Conservation (phyloP, 352 stramenopile species). For the Pythium phragmiticola region DNA sequence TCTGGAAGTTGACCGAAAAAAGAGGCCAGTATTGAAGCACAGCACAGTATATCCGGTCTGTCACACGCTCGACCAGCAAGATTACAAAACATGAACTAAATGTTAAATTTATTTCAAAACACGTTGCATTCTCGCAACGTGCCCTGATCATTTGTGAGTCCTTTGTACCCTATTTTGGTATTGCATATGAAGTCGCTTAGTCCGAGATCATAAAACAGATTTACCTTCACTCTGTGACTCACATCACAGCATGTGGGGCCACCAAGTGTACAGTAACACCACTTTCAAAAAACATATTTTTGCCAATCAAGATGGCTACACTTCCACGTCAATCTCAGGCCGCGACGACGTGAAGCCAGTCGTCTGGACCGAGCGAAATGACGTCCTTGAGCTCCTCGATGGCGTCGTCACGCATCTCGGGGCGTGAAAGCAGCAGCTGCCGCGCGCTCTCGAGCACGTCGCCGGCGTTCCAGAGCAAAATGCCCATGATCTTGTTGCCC, state of each 20-base stretch:
- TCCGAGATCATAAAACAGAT: too few relatives aligned
- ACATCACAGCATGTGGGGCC: too few relatives aligned
- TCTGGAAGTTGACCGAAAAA: neutral
- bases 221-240: too few relatives aligned
- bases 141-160: too few relatives aligned
- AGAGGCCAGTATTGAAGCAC: neutral
- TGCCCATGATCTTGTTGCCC: constrained; percentile 88
- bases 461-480: constrained; percentile 88
- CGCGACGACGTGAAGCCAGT: constrained; percentile 78
- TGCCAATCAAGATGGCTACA: neutral
- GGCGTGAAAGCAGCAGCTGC: constrained; percentile 74
- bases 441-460: constrained; percentile 86
- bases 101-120: neutral
- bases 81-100: neutral
- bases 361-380: constrained; percentile 83
- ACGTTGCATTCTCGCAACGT: neutral
- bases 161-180: too few relatives aligned
- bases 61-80: neutral
- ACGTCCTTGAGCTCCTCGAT: constrained; percentile 74
- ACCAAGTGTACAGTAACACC: neutral
- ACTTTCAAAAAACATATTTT: neutral
- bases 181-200: too few relatives aligned
- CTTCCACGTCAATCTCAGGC: constrained; percentile 3
- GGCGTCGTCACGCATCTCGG: constrained; percentile 71
- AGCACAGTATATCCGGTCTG: neutral